Conservation (phyloP, 2,329 filamentous ascomycete species). For the Zasmidium cellare region DNA sequence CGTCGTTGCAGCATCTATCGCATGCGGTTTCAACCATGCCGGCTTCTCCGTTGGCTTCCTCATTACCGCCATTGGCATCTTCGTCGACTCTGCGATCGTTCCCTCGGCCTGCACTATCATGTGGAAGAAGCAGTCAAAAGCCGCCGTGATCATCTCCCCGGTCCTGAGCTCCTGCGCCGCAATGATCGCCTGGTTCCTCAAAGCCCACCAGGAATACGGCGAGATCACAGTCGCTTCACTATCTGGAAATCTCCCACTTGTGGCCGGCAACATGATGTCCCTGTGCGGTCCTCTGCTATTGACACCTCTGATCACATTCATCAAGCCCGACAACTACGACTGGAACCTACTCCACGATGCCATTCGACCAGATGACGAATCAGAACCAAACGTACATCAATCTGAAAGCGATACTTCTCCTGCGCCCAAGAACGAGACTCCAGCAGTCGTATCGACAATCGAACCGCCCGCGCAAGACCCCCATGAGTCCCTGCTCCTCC, state of each 20-base stretch:
- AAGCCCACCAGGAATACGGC: conserved; percentile 17
- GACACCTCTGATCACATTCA: conserved; percentile 59
- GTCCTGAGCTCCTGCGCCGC: conserved; percentile 60
- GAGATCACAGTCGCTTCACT: conserved; percentile 16
- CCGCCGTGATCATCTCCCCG: conserved; percentile 4
- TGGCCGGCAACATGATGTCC: conserved; percentile 70
- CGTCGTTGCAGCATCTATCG: conserved; percentile 32
- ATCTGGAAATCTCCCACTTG: conserved; percentile 16
- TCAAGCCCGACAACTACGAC: conserved; percentile 74
- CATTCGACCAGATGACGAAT: conserved; percentile 30
- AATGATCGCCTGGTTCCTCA: conserved; percentile 18
- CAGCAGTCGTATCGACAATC: conserved; percentile 1
- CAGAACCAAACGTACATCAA: not conserved
- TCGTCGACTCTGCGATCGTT: conserved; percentile 29
- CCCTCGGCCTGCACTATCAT: conserved; percentile 34
- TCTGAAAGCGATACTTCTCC: not conserved
- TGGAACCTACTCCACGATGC: conserved; percentile 68
- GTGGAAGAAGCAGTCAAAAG: conserved; percentile 30
- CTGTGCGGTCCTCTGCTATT: conserved; percentile 65
- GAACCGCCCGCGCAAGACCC: conserved; percentile 43
- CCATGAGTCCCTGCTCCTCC: conserved; percentile 51
- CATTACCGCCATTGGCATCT: conserved; percentile 26
- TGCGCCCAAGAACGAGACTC: not conserved
- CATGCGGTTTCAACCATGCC: conserved; percentile 21
- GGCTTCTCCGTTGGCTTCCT: conserved; percentile 26